phyloP scores from a whole-genome alignment of 768 basidiomycete genomes.

The Lentinus brumalis region DNA sequence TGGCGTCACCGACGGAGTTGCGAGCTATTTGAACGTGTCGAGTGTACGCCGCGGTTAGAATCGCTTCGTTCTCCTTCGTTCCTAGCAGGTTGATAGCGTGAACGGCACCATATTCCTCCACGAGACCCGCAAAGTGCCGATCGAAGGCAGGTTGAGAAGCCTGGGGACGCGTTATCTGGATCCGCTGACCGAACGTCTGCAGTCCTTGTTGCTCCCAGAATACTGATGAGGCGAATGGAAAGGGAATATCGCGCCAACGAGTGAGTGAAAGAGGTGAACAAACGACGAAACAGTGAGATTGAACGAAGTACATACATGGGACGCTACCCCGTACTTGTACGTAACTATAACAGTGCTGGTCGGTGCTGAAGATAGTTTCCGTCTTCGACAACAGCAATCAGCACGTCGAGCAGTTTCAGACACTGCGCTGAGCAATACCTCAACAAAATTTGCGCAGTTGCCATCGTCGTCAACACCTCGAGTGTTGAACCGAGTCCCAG shows the following conservation, averaged over 20 bases:
- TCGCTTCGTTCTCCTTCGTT: constrained; percentile 88
- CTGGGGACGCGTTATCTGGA: constrained; percentile 94
- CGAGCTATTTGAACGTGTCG: constrained; percentile 74
- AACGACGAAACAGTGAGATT: not conserved
- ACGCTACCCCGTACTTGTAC: constrained; percentile 95
- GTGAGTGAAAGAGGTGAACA: not conserved
- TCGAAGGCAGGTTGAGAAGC: constrained; percentile 98
- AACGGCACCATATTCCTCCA: constrained; percentile 80
- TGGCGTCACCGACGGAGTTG: constrained; percentile 61
- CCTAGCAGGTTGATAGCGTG: constrained; percentile 94
- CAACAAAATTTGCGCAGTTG: constrained; percentile 94
- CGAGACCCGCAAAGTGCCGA: constrained; percentile 84
- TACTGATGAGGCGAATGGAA: constrained; percentile 46
- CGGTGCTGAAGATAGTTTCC: constrained; percentile 86
- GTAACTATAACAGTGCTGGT: constrained; percentile 88
- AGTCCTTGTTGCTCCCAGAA: constrained; percentile 99
- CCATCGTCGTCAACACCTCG: constrained; percentile 96
- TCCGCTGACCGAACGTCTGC: constrained; percentile 91
- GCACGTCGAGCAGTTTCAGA: constrained; percentile 1
- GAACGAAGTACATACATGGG: constrained; percentile 68
- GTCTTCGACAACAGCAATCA: constrained; percentile 52
- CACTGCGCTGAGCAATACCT: constrained; percentile 47
- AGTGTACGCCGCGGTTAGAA: constrained; percentile 79
- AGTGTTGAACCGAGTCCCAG: constrained; percentile 96
- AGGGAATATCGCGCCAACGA: constrained; percentile 4